Evolutionary conservation across 2,329 filamentous ascomycete species (phyloP).

Genomic region (Aspergillus melleus): DNA sequence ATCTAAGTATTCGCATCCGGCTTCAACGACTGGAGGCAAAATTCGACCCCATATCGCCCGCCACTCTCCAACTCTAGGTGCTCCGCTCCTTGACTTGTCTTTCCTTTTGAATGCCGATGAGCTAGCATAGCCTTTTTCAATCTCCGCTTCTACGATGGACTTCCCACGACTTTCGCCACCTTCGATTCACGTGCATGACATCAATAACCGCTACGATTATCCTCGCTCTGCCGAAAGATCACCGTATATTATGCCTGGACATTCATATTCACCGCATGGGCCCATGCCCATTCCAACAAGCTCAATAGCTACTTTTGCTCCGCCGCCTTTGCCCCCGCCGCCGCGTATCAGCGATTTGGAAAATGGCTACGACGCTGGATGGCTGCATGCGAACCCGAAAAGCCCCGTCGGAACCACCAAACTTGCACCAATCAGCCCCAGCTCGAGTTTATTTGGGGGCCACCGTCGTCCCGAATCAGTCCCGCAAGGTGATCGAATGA

Average conservation of each 20-base stretch:
- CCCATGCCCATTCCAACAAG: constrained; percentile 65
- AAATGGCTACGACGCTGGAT: constrained; percentile 61
- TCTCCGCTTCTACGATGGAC: constrained; percentile 44
- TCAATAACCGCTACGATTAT: constrained; percentile 33
- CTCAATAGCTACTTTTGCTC: constrained; percentile 47
- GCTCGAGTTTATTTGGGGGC: constrained; percentile 53
- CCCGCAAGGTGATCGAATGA: constrained; percentile 37
- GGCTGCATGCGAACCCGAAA: constrained; percentile 61
- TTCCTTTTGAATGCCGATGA: constrained; percentile 14
- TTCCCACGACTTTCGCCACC: constrained; percentile 43
- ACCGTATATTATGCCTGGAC: constrained; percentile 43
- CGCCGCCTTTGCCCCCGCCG: constrained; percentile 67
- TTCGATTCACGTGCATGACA: constrained; percentile 45
- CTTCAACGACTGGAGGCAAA: background rate
- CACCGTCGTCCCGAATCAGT: constrained; percentile 39
- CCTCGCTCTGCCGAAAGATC: constrained; percentile 36
- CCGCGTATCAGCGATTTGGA: constrained; percentile 59
- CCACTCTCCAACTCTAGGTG: background rate
- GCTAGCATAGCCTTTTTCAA: constrained; percentile 19
- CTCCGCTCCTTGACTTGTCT: background rate
- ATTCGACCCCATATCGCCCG: constrained; percentile 9
- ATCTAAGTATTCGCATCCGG: background rate
- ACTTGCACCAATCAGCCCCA: constrained; percentile 48
- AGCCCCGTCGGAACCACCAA: constrained; percentile 49
- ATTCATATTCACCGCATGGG: constrained; percentile 45